Evolutionary conservation across 1,284 basidiomycete species (phyloP), one percentile per base, ranked within the genome.

Genomic region (Rhodotorula sp.): DNA sequence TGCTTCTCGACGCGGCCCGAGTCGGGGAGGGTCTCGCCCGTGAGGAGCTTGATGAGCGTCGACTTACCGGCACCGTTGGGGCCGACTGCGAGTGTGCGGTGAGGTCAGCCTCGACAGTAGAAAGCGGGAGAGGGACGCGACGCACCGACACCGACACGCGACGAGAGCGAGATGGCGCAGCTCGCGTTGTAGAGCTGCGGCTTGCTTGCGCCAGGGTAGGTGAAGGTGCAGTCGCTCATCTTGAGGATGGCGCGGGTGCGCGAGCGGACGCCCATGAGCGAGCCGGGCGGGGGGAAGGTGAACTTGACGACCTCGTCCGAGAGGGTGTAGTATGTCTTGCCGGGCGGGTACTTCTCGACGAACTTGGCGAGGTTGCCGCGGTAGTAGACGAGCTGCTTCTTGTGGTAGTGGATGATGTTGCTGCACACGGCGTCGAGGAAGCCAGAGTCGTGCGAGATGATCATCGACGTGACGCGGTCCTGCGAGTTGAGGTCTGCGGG

Each of bases 361-460:
- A 99, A 99, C 66, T 88, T 85, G 67, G 92, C 68, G 52, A 99
- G 87, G 83, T 97, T 97, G 72, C 96, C 96, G 66, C 88, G 89
- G 84, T 98, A 98, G 85, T 96, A 97, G 64, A 89, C 92, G 77
- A 99, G 88, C 89, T 91, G 80, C 86, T 98, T 98, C 77, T 85
- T 84, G 84, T 98, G 94, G 84, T 98, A 99, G 85, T 98, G 96
- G 77, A 98, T 92, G 80, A 99, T 95, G 83, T 99, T 96, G 75
- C 96, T 95, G 76, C 95, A 97, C 71, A 98, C 88, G 82, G 92
- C 91, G 85, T 99, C 96, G 78, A 99, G 85, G 86, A 99, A 99
- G 80, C 93, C 90, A 77, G 94, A 97, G 85, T 99, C 96, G 86
- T 99, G 96, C 84, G 93, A 97, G 82, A 99, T 87, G 79, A 97